Evolutionary conservation across 1,284 basidiomycete genomes (phyloP), one percentile per base, ranked within the genome.

Genomic region (Apiotrichum siamense): DNA sequence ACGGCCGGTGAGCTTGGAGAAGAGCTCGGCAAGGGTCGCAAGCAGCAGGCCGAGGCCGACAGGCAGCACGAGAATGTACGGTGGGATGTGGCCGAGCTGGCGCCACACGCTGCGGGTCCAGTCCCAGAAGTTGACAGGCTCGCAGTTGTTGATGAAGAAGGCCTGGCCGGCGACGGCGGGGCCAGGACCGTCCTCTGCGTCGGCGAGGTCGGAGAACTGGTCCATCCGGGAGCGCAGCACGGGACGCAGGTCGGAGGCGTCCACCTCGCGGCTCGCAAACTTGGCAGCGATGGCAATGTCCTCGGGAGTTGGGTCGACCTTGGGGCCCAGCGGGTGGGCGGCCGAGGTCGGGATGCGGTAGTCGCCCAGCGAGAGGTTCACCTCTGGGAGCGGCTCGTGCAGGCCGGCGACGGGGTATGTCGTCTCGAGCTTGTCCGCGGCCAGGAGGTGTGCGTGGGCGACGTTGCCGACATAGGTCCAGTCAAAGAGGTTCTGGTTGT

Each of bases 401-500:
- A 88, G 80, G 68, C 44, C 72, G 59, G 56, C 56, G 41, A 70
- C 61, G 9, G 72, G 69, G 50, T 77, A 75, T 3, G 46, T 52
- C 31, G 76, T 37, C 66, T 60, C 54, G 67, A 71, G 48, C 69
- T 67, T 45, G 77, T 97, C 93, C 10, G 88, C 87, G 2, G 96
- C 96, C 42, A 98, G 83, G 9, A 99, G 76, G 69, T 99, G 96
- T 2, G 94, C 94, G 65, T 88, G 83, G 0, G 92, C 93, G 55
- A 96, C 86, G 71, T 99, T 99, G 58, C 84, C 89, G 58, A 98
- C 91, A 66, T 97, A 97, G 1, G 94, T 97, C 84, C 89, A 97
- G 75, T 99, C 96, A 64, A 92, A 94, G 11, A 97, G 76, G 72
- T 98, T 98, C 55, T 79, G 82, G 76, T 97, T 97, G 74, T 86